These are phyloP conservation scores for Boletus rex-veris DNA, from an alignment of 768 basidiomycete species.

Conservation along the genomic window DNA sequence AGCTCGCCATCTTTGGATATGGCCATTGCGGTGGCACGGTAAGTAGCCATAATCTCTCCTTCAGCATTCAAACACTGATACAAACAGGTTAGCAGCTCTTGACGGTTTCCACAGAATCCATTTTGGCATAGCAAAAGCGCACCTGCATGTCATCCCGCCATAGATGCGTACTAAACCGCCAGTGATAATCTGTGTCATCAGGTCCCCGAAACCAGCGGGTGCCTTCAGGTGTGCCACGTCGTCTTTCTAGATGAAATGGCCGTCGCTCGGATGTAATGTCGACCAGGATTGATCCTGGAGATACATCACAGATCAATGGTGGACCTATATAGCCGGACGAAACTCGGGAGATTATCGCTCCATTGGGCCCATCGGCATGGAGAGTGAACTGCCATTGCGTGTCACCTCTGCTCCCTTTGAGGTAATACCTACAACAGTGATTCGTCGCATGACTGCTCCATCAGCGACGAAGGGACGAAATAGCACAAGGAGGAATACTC, in stretches of 20 bases:
- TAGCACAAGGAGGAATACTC: background rate
- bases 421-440: slow-evolving; percentile 18
- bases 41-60: slow-evolving; percentile 25
- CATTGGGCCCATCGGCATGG: slow-evolving; percentile 16
- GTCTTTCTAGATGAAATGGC: slow-evolving; percentile 9
- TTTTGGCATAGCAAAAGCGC: background rate
- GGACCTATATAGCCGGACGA: slow-evolving; percentile 21
- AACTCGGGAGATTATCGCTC: slow-evolving; percentile 18
- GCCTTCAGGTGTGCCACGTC: slow-evolving; percentile 6
- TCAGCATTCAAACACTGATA: slow-evolving; percentile 17
- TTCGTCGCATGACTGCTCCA: background rate
- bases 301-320: slow-evolving; percentile 5
- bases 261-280: slow-evolving; percentile 13
- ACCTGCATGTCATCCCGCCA: slow-evolving; percentile 28
- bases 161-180: slow-evolving; percentile 9
- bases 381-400: slow-evolving; percentile 20
- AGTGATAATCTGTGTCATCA: slow-evolving; percentile 21
- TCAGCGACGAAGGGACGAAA: background rate
- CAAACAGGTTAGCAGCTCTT: background rate
- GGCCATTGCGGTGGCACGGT: slow-evolving; percentile 23
- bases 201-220: slow-evolving; percentile 25
- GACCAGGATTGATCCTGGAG: slow-evolving; percentile 8
- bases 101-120: background rate
- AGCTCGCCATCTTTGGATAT: slow-evolving; percentile 28
- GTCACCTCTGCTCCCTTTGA: slow-evolving; percentile 14